Conservation (phyloP, 1,284 basidiomycete species). For the Cutaneotrichosporon cyanovorans region DNA sequence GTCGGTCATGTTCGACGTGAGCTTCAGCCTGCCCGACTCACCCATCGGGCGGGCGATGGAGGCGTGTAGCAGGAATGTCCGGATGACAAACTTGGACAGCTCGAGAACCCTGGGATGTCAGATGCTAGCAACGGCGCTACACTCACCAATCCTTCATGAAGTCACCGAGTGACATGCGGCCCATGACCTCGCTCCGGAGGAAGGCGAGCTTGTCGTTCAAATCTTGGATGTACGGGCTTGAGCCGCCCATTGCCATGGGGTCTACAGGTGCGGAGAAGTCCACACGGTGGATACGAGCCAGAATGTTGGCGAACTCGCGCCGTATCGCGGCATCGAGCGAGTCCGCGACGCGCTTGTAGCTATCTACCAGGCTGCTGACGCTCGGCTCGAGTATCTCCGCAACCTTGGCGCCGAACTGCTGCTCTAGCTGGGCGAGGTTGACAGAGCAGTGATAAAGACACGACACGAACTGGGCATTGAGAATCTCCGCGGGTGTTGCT, state of each 20-base stretch:
- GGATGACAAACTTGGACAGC: slow-evolving; percentile 67
- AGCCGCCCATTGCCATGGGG: slow-evolving; percentile 54
- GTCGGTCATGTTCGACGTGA: slow-evolving; percentile 91
- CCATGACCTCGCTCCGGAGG: slow-evolving; percentile 66
- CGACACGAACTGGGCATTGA: slow-evolving; percentile 68
- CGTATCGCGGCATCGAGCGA: slow-evolving; percentile 66
- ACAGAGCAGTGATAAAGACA: slow-evolving; percentile 70
- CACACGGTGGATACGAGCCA: slow-evolving; percentile 71
- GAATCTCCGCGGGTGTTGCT: slow-evolving; percentile 65
- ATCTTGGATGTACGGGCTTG: slow-evolving; percentile 82
- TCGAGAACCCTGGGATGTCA: slow-evolving; percentile 54
- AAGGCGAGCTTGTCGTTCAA: slow-evolving; percentile 75
- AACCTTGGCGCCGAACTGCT: slow-evolving; percentile 63
- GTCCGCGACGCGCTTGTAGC: slow-evolving; percentile 60
- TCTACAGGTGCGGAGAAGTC: slow-evolving; percentile 68
- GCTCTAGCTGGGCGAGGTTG: slow-evolving; percentile 60
- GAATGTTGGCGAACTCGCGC: slow-evolving; percentile 66
- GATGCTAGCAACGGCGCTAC: background rate
- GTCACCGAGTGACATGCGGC: slow-evolving; percentile 62
- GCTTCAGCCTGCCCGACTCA: slow-evolving; percentile 80
- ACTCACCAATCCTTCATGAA: slow-evolving; percentile 63
- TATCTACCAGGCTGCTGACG: slow-evolving; percentile 55
- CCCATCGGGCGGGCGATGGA: slow-evolving; percentile 79
- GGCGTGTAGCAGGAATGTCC: slow-evolving; percentile 78
- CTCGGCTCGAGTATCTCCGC: slow-evolving; percentile 55